A percentile compares a stretch with the other conserved stretches of the same genome.
phyloP scores from a whole-genome alignment of 177 flowering plant genomes.

The Vitis hybrid region DNA sequence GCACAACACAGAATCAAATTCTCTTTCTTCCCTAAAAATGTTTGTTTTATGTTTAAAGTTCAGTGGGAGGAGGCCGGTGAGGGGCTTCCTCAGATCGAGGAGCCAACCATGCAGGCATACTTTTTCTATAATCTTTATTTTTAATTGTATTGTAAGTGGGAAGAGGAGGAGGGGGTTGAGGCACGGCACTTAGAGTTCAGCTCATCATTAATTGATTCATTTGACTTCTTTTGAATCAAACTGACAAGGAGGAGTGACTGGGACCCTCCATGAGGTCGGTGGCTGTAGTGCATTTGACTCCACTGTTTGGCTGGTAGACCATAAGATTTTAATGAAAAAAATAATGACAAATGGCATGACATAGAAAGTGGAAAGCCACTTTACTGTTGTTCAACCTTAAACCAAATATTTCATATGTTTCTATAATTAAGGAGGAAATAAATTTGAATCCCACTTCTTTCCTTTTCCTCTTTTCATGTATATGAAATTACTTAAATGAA shows the following conservation, averaged over 20 bases:
- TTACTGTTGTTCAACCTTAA: no score
- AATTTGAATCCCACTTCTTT: no score
- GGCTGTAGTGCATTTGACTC: not conserved
- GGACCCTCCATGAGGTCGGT: constrained; percentile 1
- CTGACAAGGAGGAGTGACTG: not conserved
- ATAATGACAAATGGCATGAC: no score
- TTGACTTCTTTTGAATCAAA: not conserved
- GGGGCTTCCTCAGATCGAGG: not conserved
- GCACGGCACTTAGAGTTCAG: not conserved
- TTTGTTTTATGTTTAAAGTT: no score
- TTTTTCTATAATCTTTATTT: not conserved
- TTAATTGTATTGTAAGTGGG: not conserved
- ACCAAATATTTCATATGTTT: no score
- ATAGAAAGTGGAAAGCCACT: no score
- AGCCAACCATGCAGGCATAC: not conserved
- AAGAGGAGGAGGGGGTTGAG: not conserved
- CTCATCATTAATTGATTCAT: not conserved
- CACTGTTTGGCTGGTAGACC: not conserved
- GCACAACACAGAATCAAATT: not conserved
- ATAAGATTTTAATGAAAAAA: no score
- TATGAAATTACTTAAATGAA: no score
- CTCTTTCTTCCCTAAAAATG: no score
- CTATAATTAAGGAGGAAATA: no score
- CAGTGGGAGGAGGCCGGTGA: no score
- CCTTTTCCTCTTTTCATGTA: no score